These are phyloP conservation scores for Rosa persica DNA, from an alignment of 306 rosid genomes.

Conservation along the genomic window DNA sequence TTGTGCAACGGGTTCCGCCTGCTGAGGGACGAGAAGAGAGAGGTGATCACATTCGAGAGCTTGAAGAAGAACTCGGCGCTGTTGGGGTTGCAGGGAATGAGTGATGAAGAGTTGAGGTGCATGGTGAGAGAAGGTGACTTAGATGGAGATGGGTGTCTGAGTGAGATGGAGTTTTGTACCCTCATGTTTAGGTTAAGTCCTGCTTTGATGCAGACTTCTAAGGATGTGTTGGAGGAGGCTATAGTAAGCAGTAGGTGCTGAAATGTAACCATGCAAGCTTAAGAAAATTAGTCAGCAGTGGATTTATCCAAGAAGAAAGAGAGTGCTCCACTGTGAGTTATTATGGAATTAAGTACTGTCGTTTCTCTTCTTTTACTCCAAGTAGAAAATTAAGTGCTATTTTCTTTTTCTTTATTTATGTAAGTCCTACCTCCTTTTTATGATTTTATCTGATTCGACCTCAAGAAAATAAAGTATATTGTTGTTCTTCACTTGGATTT, in stretches of 20 bases:
- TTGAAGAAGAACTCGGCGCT: conserved; percentile 68
- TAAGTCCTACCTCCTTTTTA: not conserved
- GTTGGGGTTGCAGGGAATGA: conserved; percentile 72
- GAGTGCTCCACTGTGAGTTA: not conserved
- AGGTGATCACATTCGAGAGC: conserved; percentile 72
- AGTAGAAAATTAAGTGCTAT: not conserved
- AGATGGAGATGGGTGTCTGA: conserved; percentile 74
- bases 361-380: not conserved
- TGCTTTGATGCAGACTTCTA: conserved; percentile 59
- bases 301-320: not conserved
- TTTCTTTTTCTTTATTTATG: not conserved
- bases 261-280: not conserved
- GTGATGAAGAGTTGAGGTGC: conserved; percentile 61
- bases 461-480: not conserved
- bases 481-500: not conserved
- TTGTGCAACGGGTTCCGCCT: conserved; percentile 60
- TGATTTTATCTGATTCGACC: not conserved
- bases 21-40: conserved; percentile 65
- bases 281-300: not conserved
- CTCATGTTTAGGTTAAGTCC: conserved; percentile 90
- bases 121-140: conserved; percentile 84
- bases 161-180: conserved; percentile 79
- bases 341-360: not conserved
- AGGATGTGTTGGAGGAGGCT: conserved; percentile 54
- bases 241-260: not conserved